phyloP scores from a whole-genome alignment of 1,284 basidiomycete species.

The Fomitopsis schrenkii region DNA sequence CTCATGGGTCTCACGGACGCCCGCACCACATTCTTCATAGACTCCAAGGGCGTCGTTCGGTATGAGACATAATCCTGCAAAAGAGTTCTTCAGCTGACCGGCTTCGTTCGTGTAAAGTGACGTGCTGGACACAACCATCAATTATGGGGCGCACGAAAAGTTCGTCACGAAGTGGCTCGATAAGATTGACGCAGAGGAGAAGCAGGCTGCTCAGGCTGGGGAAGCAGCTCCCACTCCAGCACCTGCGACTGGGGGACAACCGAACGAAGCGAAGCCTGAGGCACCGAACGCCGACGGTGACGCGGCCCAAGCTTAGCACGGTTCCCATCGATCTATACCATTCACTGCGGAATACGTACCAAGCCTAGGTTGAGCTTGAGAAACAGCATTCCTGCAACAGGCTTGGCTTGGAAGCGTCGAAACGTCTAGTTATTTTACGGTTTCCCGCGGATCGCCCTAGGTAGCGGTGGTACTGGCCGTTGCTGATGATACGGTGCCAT shows the following conservation, averaged over 20 bases:
- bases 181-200: slow-evolving; percentile 40
- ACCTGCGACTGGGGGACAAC: slow-evolving; percentile 8
- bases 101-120: slow-evolving; percentile 34
- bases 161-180: slow-evolving; percentile 66
- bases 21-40: slow-evolving; percentile 73
- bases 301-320: background rate
- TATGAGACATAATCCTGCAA: slow-evolving; percentile 26
- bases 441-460: background rate
- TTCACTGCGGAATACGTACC: background rate
- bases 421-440: background rate
- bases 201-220: slow-evolving; percentile 15
- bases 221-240: slow-evolving; percentile 11
- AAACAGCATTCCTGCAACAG: background rate
- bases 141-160: slow-evolving; percentile 59
- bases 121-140: slow-evolving; percentile 50
- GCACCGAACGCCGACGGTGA: background rate
- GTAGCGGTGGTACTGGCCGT: background rate
- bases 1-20: slow-evolving; percentile 63
- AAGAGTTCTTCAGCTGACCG: background rate
- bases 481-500: background rate
- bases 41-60: slow-evolving; percentile 63
- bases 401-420: background rate
- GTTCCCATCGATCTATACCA: background rate
- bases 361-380: background rate
- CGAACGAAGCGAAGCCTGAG: slow-evolving; percentile 6